Conservation (phyloP, 2,329 filamentous ascomycete species). For the Periglandula ipomoeae region DNA sequence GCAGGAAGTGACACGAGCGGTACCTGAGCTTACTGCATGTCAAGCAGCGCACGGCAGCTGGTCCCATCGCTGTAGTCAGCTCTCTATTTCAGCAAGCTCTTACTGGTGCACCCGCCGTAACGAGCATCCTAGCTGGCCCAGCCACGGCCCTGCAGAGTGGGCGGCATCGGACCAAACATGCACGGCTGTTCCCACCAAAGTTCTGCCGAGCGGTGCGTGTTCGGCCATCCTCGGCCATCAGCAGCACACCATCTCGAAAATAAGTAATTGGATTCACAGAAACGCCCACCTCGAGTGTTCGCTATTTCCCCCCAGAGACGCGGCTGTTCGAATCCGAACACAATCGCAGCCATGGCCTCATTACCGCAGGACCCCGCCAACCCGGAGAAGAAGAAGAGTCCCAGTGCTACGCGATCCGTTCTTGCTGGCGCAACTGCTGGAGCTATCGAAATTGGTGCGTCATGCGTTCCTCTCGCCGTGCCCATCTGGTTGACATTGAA, state of each 20-base stretch:
- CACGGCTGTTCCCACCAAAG: neutral
- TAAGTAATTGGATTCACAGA: neutral
- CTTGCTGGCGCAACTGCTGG: slow-evolving; percentile 89
- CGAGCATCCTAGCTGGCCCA: no score
- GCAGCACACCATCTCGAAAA: neutral
- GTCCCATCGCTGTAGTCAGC: neutral
- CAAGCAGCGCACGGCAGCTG: neutral
- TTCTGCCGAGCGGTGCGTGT: neutral
- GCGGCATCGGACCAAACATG: slow-evolving; percentile 4
- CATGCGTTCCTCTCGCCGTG: neutral
- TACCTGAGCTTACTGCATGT: neutral
- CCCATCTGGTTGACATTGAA: neutral
- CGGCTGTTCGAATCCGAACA: neutral
- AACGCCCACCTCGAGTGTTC: no score
- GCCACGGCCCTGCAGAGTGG: neutral
- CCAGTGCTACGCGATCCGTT: slow-evolving; percentile 79
- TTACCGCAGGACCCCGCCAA: slow-evolving; percentile 14
- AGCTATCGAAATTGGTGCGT: slow-evolving; percentile 80
- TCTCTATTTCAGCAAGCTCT: neutral
- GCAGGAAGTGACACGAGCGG: neutral
- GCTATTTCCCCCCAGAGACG: neutral
- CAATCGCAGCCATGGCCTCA: slow-evolving; percentile 20
- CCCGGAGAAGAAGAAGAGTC: slow-evolving; percentile 36
- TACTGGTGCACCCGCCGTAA: neutral
- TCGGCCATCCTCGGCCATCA: slow-evolving; percentile 1